These are phyloP conservation scores for Exophiala spinifera DNA, from an alignment of 2,329 filamentous ascomycete genomes.

Conservation along the genomic window DNA sequence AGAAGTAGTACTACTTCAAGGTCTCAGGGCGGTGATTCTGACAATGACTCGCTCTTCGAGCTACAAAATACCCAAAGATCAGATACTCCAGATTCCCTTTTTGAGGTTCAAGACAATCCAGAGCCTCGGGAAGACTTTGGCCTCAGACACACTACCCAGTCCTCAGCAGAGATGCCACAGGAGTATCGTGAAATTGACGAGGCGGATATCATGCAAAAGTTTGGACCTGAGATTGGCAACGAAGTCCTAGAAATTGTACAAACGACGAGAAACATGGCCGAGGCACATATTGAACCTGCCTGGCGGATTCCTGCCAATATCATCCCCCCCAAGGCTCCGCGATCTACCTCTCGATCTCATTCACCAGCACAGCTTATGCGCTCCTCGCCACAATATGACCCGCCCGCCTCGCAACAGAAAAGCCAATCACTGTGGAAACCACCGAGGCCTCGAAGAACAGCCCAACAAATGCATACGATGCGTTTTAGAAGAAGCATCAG, in stretches of 20 bases:
- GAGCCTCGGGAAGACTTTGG: not conserved
- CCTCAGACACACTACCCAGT: not conserved
- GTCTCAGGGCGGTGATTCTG: conserved; percentile 5
- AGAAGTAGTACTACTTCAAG: conserved; percentile 1
- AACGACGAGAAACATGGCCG: conserved; percentile 18
- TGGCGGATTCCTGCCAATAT: conserved; percentile 27
- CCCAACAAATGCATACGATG: conserved; percentile 4
- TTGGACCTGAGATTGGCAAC: conserved; percentile 19
- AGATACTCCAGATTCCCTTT: conserved; percentile 27
- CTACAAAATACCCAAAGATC: conserved; percentile 4
- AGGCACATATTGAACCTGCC: conserved; percentile 29
- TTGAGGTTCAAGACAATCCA: conserved; percentile 9
- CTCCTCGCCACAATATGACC: not conserved
- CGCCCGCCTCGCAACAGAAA: conserved; percentile 2
- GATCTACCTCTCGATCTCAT: conserved; percentile 3
- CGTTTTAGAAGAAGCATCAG: conserved; percentile 5
- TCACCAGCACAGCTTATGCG: not conserved
- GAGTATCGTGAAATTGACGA: conserved; percentile 10
- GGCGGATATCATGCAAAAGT: conserved; percentile 14
- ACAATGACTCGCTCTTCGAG: conserved; percentile 22
- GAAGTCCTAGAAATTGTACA: conserved; percentile 23
- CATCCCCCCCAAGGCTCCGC: conserved; percentile 2
- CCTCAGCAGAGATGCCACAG: not conserved
- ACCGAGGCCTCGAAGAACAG: conserved; percentile 1
- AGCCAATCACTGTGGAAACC: conserved; percentile 12